Evolutionary conservation across 2,329 filamentous ascomycete species (phyloP).

Genomic region (Neopestalotiopsis rosae): DNA sequence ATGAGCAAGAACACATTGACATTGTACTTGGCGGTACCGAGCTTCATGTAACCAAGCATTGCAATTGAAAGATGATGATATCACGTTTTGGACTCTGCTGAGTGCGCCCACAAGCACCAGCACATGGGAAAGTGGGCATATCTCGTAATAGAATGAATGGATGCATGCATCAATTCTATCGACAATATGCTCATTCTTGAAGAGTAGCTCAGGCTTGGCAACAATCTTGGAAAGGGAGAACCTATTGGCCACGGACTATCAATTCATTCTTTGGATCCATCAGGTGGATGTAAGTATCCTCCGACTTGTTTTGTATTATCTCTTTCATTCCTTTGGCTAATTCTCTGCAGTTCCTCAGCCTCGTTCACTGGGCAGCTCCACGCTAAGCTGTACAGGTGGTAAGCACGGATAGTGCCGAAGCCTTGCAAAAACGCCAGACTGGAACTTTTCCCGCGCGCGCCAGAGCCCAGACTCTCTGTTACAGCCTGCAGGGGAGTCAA

Average conservation of each 20-base stretch:
- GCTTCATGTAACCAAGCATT: no score
- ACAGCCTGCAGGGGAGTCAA: background rate
- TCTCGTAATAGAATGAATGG: no score
- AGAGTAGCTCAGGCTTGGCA: no score
- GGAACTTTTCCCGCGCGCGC: slow-evolving; percentile 8
- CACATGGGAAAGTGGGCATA: no score
- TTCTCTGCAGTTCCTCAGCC: slow-evolving; percentile 1
- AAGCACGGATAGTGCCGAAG: slow-evolving; percentile 1
- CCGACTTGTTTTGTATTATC: no score
- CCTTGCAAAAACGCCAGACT: background rate
- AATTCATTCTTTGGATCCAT: background rate
- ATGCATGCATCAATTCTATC: no score
- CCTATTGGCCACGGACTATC: no score
- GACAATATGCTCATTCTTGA: no score
- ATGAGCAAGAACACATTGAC: background rate
- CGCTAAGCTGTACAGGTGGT: background rate
- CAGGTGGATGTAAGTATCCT: background rate
- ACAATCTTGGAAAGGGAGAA: no score
- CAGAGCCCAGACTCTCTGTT: background rate
- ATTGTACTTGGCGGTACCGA: background rate
- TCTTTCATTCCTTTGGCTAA: background rate
- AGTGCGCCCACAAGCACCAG: no score
- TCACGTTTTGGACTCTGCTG: no score
- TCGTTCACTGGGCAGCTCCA: background rate
- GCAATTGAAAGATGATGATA: no score